Conservation (phyloP, 2,329 filamentous ascomycete species). For the Hypoxylon sp. region DNA sequence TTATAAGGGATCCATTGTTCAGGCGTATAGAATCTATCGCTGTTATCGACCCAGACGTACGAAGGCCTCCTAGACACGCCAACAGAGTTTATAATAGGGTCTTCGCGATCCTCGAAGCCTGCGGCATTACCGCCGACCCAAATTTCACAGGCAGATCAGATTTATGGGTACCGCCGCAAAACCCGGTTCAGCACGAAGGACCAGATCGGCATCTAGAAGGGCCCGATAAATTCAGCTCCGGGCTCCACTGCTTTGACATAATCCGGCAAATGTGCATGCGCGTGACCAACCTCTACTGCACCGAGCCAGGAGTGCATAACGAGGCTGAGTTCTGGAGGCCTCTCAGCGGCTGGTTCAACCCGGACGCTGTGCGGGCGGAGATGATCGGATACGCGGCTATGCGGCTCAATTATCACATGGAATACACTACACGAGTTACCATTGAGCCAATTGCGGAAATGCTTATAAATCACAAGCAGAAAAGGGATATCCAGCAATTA, state of each 20-base stretch:
- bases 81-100: background rate
- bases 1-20: background rate
- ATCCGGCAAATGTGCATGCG: slow-evolving; percentile 34
- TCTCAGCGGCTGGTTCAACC: slow-evolving; percentile 38
- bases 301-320: slow-evolving; percentile 4
- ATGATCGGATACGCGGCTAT: slow-evolving; percentile 41
- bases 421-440: slow-evolving; percentile 30
- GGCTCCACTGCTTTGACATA: slow-evolving; percentile 41
- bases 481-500: background rate
- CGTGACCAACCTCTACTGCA: slow-evolving; percentile 22
- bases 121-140: background rate
- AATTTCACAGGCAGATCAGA: background rate
- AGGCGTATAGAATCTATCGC: slow-evolving; percentile 16
- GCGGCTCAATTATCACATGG: slow-evolving; percentile 30
- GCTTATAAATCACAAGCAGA: background rate
- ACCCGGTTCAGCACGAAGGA: background rate
- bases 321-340: slow-evolving; percentile 12
- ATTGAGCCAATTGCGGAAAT: slow-evolving; percentile 41
- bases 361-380: slow-evolving; percentile 41
- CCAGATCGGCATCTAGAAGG: background rate
- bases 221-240: slow-evolving; percentile 33
- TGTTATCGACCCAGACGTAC: slow-evolving; percentile 35
- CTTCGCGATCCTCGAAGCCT: background rate
- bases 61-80: background rate
- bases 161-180: slow-evolving; percentile 21